Evolutionary conservation across 2,329 filamentous ascomycete genomes (phyloP).

Genomic region (Aquanectria penicillioides): DNA sequence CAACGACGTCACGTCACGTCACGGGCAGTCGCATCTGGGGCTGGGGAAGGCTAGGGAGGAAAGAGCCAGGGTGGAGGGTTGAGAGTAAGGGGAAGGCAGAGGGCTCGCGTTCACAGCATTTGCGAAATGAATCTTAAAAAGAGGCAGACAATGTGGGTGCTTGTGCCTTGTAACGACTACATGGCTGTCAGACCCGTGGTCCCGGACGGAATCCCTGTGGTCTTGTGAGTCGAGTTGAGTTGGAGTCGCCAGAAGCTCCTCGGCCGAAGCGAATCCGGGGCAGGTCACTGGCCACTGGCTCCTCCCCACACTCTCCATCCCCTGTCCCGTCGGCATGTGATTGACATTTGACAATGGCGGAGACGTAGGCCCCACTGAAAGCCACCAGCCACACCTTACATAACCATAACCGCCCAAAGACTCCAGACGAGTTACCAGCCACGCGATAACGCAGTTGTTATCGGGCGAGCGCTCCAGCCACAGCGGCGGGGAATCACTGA

Average conservation of each 20-base stretch:
- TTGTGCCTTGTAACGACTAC: constrained; percentile 3
- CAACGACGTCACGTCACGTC: constrained; percentile 40
- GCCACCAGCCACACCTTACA: constrained; percentile 21
- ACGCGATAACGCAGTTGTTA: constrained; percentile 8
- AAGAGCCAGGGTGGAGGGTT: constrained; percentile 7
- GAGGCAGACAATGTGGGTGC: background rate
- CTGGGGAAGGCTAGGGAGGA: background rate
- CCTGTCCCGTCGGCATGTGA: constrained; percentile 40
- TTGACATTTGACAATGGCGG: constrained; percentile 29
- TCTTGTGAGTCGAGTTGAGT: constrained; percentile 11
- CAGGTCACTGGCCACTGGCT: constrained; percentile 29
- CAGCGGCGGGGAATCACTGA: constrained; percentile 22
- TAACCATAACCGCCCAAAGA: too few relatives aligned
- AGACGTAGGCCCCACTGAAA: constrained; percentile 1
- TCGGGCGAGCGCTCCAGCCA: constrained; percentile 25
- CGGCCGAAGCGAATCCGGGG: constrained; percentile 41
- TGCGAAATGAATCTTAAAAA: background rate
- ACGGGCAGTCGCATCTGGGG: constrained; percentile 27
- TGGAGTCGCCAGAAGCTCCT: constrained; percentile 37
- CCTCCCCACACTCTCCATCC: constrained; percentile 36
- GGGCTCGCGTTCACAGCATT: background rate
- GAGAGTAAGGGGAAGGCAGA: background rate
- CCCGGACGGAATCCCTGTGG: too few relatives aligned
- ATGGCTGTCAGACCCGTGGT: constrained; percentile 13
- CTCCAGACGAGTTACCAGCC: too few relatives aligned